Percentiles rank a stretch among this genome's conserved stretches.
These are phyloP conservation scores for Cercospora sojina DNA, from an alignment of 2,329 filamentous ascomycete species.

Conservation along the genomic window DNA sequence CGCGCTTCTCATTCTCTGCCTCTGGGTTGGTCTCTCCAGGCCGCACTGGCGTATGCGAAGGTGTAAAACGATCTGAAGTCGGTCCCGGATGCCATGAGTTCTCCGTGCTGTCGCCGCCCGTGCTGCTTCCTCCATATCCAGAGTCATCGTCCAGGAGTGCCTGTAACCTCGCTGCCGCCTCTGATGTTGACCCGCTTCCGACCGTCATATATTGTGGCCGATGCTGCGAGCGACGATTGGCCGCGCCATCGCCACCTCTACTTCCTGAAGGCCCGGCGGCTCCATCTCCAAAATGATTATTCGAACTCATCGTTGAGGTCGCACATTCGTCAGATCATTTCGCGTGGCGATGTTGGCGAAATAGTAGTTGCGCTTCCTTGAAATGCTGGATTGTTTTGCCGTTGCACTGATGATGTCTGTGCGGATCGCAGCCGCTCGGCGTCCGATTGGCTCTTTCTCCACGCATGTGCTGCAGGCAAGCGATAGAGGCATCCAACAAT, in stretches of 20 bases:
- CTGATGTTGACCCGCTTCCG: constrained; percentile 75
- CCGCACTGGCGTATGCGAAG: constrained; percentile 54
- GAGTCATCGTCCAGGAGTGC: constrained; percentile 83
- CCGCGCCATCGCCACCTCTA: constrained; percentile 27
- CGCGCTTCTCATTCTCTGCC: constrained; percentile 63
- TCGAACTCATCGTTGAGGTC: constrained; percentile 35
- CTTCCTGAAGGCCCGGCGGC: constrained; percentile 30
- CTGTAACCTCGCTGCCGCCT: constrained; percentile 77
- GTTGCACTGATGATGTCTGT: constrained; percentile 3
- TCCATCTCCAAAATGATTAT: constrained; percentile 34
- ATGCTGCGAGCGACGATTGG: constrained; percentile 28
- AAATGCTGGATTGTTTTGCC: constrained; percentile 5
- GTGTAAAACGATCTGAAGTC: constrained; percentile 58
- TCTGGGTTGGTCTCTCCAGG: constrained; percentile 50
- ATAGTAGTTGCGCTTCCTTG: not conserved
- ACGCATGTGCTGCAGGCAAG: not conserved
- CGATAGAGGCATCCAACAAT: constrained; percentile 1
- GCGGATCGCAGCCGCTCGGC: not conserved
- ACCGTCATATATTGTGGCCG: constrained; percentile 81
- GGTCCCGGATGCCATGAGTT: constrained; percentile 57
- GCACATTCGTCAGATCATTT: constrained; percentile 11
- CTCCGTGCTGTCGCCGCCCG: constrained; percentile 58
- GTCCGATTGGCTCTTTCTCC: constrained; percentile 2
- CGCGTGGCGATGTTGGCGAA: not conserved
- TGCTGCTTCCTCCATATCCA: constrained; percentile 81